Conservation (phyloP, 2,329 filamentous ascomycete genomes). For the Sporothrix euskadiensis region DNA sequence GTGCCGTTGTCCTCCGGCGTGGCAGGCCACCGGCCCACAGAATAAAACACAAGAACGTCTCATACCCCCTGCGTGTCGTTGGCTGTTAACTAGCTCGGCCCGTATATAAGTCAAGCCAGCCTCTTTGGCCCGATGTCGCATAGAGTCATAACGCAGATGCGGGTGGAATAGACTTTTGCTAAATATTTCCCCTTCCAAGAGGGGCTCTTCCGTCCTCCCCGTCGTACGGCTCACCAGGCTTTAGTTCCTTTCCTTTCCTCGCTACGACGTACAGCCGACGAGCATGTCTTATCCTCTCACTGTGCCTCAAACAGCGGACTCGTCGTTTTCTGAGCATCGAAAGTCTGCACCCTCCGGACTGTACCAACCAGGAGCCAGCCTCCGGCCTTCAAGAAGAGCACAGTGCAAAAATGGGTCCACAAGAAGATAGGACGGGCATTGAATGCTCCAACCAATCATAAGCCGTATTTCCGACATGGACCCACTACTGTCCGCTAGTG, state of each 20-base stretch:
- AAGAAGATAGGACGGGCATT: neutral
- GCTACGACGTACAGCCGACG: neutral
- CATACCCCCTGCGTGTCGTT: too few species aligned
- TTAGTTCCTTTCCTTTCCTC: neutral
- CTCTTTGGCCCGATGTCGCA: too few species aligned
- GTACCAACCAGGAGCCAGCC: neutral
- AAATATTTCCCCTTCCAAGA: too few species aligned
- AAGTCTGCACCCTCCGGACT: neutral
- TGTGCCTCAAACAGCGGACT: neutral
- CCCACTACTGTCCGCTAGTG: neutral
- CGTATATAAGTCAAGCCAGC: too few species aligned
- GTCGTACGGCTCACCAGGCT: neutral
- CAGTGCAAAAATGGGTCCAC: neutral
- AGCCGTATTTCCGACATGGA: neutral
- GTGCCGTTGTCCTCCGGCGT: neutral
- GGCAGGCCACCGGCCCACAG: too few species aligned
- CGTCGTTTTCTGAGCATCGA: neutral
- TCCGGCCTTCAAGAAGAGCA: neutral
- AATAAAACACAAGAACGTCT: too few species aligned
- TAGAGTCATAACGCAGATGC: too few species aligned
- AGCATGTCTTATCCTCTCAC: neutral
- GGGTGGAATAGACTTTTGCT: too few species aligned
- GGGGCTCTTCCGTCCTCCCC: neutral
- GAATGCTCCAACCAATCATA: neutral
- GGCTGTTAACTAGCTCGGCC: too few species aligned